These are phyloP conservation scores for Chenopodium album DNA, from an alignment of 148 eudicot genomes.

Conservation along the genomic window DNA sequence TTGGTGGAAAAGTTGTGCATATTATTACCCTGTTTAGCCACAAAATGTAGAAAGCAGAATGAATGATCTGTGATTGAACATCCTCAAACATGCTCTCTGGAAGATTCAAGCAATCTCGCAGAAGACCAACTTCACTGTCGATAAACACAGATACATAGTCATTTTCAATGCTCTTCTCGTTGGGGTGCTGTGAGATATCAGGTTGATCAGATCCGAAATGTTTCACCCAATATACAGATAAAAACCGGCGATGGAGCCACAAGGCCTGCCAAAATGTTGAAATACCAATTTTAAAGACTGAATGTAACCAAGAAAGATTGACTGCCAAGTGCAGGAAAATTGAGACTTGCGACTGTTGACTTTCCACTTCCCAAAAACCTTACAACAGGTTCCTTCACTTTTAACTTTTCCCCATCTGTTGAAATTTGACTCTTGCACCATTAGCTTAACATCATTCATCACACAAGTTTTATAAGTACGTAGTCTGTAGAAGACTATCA, in stretches of 20 bases:
- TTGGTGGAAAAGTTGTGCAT: background rate
- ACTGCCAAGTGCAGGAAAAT: background rate
- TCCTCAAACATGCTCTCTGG: conserved; percentile 67
- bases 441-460: background rate
- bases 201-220: conserved; percentile 35
- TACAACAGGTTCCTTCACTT: background rate
- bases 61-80: conserved; percentile 61
- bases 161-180: conserved; percentile 4
- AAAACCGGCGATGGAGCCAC: conserved; percentile 92
- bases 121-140: conserved; percentile 45
- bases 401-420: background rate
- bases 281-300: background rate
- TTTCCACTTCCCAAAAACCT: background rate
- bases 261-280: conserved; percentile 50
- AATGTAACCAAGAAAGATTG: background rate
- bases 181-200: conserved; percentile 10
- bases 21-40: conserved; percentile 62
- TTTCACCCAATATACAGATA: conserved; percentile 60
- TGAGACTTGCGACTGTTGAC: background rate
- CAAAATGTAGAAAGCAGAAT: conserved; percentile 63
- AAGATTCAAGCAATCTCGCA: conserved; percentile 49
- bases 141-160: conserved; percentile 33
- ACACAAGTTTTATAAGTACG: background rate
- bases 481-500: background rate
- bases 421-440: background rate